A percentile compares a stretch with the other conserved stretches of the same genome.
These are phyloP conservation scores for Yarrowia bubula DNA, from an alignment of 805 yeast genomes.

Conservation along the genomic window DNA sequence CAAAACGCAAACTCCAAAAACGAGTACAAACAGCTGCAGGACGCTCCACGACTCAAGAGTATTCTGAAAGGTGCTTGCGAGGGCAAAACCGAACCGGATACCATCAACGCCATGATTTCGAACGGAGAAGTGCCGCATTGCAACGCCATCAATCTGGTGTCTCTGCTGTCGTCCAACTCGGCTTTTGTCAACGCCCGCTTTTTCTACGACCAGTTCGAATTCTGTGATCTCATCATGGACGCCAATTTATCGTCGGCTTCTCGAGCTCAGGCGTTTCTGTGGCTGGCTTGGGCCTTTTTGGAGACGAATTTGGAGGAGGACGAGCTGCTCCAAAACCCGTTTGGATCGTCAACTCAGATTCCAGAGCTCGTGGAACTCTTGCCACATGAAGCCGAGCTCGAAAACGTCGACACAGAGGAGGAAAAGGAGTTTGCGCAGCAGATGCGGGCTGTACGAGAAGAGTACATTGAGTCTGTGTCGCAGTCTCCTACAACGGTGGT, in stretches of 20 bases:
- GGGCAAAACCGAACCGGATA: constrained; percentile 51
- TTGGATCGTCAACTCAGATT: constrained; percentile 46
- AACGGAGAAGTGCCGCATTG: constrained; percentile 43
- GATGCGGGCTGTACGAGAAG: constrained; percentile 42
- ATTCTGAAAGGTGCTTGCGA: constrained; percentile 87
- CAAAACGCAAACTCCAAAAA: constrained; percentile 60
- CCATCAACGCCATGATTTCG: constrained; percentile 47
- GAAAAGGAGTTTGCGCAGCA: constrained; percentile 47
- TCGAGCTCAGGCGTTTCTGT: constrained; percentile 70
- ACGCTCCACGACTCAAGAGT: constrained; percentile 88
- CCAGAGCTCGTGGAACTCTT: constrained; percentile 41
- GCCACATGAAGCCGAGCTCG: constrained; percentile 37
- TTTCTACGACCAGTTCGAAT: constrained; percentile 46
- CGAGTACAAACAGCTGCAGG: constrained; percentile 79
- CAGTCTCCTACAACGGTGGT: constrained; percentile 10
- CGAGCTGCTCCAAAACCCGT: constrained; percentile 57
- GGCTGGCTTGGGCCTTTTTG: constrained; percentile 78
- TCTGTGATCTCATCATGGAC: constrained; percentile 73
- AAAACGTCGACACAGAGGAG: constrained; percentile 46
- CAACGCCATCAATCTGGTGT: constrained; percentile 75
- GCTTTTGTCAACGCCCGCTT: constrained; percentile 50
- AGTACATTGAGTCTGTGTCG: constrained; percentile 38
- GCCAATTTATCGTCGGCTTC: constrained; percentile 57
- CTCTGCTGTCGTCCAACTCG: constrained; percentile 62
- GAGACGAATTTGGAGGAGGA: constrained; percentile 65